Evolutionary conservation across 345 rosid species (phyloP), one percentile per base, ranked within the genome.

Genomic region (Psidium guajava): DNA sequence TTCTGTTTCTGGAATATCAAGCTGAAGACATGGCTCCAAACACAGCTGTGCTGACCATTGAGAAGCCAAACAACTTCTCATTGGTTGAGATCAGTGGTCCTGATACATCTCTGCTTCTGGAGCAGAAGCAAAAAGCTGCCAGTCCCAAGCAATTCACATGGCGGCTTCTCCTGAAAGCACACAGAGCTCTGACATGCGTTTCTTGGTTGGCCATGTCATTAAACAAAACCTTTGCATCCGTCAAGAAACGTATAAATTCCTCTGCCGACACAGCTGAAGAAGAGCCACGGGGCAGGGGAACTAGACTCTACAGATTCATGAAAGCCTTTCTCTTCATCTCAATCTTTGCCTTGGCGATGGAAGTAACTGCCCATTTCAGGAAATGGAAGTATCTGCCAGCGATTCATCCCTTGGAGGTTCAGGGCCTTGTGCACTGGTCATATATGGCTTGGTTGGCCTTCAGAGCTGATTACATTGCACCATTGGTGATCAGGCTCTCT

Each of bases 61-160:
- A 94, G 94, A 94, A 94, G 91, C 94, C 96, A 32, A 9, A 69
- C 11, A 90, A 88, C 85, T 89, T 95, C 88, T 89, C 98, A 51
- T 83, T 94, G 15, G 88, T 92, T 28, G 95, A 93, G 87, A 88
- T 92, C 89, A 90, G 91, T 82, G 93, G 93, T 85, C 87, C 93
- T 44, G 98, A 96, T 85, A 87, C 90, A 28, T 54, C 95, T 4
- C 88, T 93, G 88, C 84, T 93, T 84, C 92, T 94, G 0, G 98
- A 96, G 88, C 95, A 93, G 44, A 91, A 92, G 44, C 77, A 20
- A 69, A 96, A 95, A 85, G 92, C 93, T 11, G 91, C 91, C 36
- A 93, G 96, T 87, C 93, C 93, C 9, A 96, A 93, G 87, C 98
- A 95, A 73, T 91, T 93, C 89, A 92, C 96, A 2, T 96, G 98